Percentiles rank a stretch among this genome's conserved stretches.
phyloP scores from a whole-genome alignment of 495 filamentous ascomycete genomes.

The Aspergillus indologenus region DNA sequence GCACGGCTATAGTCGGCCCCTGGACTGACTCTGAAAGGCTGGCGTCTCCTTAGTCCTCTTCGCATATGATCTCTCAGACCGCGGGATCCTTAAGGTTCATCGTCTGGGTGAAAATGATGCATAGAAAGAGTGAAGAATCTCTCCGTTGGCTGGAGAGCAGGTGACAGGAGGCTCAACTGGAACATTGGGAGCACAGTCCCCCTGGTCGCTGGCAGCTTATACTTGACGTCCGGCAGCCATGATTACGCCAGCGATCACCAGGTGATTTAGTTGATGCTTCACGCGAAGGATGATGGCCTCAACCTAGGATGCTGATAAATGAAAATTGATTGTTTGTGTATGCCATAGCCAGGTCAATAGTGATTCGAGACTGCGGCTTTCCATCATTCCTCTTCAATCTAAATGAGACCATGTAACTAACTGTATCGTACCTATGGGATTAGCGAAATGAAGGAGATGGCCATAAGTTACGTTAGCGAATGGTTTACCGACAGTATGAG shows the following conservation, averaged over 20 bases:
- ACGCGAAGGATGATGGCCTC: background rate
- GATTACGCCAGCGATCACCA: background rate
- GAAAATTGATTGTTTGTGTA: too few species aligned
- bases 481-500: too few species aligned
- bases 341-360: background rate
- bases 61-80: background rate
- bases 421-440: too few species aligned
- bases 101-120: background rate
- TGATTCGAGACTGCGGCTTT: background rate
- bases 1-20: constrained; percentile 1
- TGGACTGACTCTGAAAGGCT: background rate
- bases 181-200: background rate
- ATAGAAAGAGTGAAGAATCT: background rate
- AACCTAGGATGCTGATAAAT: background rate
- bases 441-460: background rate
- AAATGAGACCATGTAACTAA: background rate
- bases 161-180: background rate
- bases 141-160: background rate
- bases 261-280: background rate
- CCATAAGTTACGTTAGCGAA: background rate
- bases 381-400: background rate
- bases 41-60: background rate
- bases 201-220: background rate
- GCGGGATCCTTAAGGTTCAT: background rate
- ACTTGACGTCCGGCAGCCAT: background rate